phyloP scores from a whole-genome alignment of 2,329 filamentous ascomycete genomes.

The Gnomoniopsis smithogilvyi region DNA sequence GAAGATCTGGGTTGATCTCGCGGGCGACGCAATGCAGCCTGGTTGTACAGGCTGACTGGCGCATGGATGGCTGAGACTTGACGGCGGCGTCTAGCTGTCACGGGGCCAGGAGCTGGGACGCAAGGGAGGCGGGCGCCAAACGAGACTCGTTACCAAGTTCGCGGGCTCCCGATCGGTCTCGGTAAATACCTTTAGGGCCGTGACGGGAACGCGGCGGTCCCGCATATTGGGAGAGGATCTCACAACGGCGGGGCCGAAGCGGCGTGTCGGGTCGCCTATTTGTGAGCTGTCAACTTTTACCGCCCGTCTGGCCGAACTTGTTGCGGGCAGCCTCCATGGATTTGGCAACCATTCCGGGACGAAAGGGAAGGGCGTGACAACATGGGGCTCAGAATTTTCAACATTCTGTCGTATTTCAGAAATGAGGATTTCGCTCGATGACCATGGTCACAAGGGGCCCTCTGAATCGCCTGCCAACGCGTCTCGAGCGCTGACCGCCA shows the following conservation, averaged over 20 bases:
- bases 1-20: too few relatives aligned
- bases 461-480: neutral
- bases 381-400: neutral
- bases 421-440: neutral
- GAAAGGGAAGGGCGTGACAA: too few relatives aligned
- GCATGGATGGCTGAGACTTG: neutral
- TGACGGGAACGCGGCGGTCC: too few relatives aligned
- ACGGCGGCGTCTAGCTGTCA: neutral
- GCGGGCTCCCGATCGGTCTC: too few relatives aligned
- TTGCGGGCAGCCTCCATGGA: neutral
- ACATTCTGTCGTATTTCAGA: neutral
- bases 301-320: neutral
- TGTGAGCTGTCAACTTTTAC: constrained; percentile 13
- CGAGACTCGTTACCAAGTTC: too few relatives aligned
- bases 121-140: neutral
- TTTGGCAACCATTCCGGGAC: too few relatives aligned
- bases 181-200: too few relatives aligned
- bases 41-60: neutral
- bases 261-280: neutral
- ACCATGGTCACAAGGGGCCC: neutral
- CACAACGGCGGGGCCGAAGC: neutral
- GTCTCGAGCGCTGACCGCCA: neutral
- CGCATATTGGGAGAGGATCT: neutral
- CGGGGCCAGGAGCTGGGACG: neutral
- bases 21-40: too few relatives aligned